Evolutionary conservation across 1,139 yeast genomes (phyloP).

Genomic region (Meyerozyma athensensis): DNA sequence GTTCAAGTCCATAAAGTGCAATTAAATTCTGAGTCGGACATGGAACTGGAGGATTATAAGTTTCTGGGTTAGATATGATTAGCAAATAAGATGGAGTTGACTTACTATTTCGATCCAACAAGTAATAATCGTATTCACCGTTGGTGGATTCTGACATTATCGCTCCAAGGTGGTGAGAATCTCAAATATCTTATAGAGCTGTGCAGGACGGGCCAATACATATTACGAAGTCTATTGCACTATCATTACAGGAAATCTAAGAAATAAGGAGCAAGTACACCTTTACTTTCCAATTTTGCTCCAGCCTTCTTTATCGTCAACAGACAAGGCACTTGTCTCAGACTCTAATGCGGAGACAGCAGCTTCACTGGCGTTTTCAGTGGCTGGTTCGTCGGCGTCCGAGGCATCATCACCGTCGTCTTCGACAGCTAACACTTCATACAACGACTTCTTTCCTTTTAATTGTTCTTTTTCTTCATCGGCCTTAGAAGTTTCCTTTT

Average conservation of each 20-base stretch:
- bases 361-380: constrained; percentile 4
- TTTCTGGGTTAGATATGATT: constrained; percentile 19
- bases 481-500: constrained; percentile 13
- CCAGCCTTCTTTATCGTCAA: constrained; percentile 1
- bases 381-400: constrained; percentile 26
- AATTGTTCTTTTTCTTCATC: constrained; percentile 29
- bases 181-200: constrained; percentile 4
- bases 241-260: neutral
- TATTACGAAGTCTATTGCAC: neutral
- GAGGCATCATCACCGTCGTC: constrained; percentile 56
- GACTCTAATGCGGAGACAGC: constrained; percentile 1
- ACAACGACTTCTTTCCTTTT: constrained; percentile 53
- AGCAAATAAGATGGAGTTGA: neutral
- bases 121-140: constrained; percentile 11
- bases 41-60: constrained; percentile 50
- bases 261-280: neutral
- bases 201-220: neutral
- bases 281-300: neutral
- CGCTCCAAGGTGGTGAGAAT: neutral
- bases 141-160: neutral
- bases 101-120: constrained; percentile 15
- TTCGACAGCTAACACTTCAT: constrained; percentile 62
- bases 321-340: neutral
- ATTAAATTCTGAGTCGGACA: constrained; percentile 71
- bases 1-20: constrained; percentile 59